Evolutionary conservation across 108 stramenopile species (phyloP), one percentile per base, ranked within the genome.

Genomic region (Hondaea fermentalgiana): DNA sequence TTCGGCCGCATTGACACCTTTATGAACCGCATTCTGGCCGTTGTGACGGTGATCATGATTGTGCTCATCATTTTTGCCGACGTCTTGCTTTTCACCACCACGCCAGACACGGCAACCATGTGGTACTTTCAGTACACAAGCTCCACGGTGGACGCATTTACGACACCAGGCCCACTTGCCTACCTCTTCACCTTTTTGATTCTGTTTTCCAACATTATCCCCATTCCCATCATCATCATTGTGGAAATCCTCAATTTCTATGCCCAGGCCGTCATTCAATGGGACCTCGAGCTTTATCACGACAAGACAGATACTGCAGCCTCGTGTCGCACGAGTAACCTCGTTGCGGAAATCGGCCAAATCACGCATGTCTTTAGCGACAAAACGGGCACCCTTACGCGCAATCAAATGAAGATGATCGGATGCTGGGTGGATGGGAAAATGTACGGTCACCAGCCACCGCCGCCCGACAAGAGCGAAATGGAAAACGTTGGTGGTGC

Each of bases 321-420:
- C 19, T 44, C 55, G 44, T 91, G 91, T 4, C 89, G 93, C 51
- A 93, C 91, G 8, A 89, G 90, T 17, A 91, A 93, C 58, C 83
- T 94, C 89, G 87, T 87, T 21, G 92, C 88, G 57, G 95, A 95
- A 58, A 59, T 95, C 43, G 95, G 95, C 5, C 91, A 92, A 60
- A 88, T 92, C 49, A 88, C 69, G 35, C 88, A 90, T 60, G 58
- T 92, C 47, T 92, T 92, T 57, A 95, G 95, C 1, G 97, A 98
- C 89, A 98, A 98, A 87, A 98, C 97, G 44, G 99, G 99, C 28
- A 99, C 99, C 19, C 91, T 99, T 64, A 99, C 99, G 16, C 96
- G 95, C 64, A 99, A 99, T 90, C 94, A 98, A 5, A 99, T 99
- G 99, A 93, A 96, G 87, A 98, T 99, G 90, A 96, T 96, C 88